Percentiles rank a stretch among this genome's conserved stretches.
These are phyloP conservation scores for Coniella lustricola DNA, from an alignment of 2,329 filamentous ascomycete genomes.

Conservation along the genomic window DNA sequence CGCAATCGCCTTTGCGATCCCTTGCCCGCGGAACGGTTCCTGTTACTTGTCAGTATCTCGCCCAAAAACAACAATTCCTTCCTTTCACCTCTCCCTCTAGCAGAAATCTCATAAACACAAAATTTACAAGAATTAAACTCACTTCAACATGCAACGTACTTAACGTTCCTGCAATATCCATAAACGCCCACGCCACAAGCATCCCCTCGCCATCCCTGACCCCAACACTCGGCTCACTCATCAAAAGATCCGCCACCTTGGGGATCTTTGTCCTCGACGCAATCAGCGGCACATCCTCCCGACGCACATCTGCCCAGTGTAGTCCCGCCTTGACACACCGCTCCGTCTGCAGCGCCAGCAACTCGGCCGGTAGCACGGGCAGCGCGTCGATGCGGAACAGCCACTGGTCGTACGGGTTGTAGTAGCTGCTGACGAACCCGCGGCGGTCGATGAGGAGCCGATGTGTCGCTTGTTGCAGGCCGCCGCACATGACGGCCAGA, in stretches of 20 bases:
- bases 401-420: constrained; percentile 48
- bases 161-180: constrained; percentile 31
- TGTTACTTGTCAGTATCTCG: constrained; percentile 21
- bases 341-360: constrained; percentile 12
- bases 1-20: constrained; percentile 56
- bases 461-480: constrained; percentile 23
- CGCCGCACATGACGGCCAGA: constrained; percentile 30
- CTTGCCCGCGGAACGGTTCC: constrained; percentile 50
- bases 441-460: constrained; percentile 21
- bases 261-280: constrained; percentile 49
- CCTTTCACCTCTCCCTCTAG: background rate
- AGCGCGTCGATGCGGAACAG: constrained; percentile 44
- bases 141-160: constrained; percentile 24
- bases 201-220: constrained; percentile 39
- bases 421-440: constrained; percentile 21
- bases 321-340: constrained; percentile 38
- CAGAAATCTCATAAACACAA: no score
- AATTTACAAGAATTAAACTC: no score
- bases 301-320: constrained; percentile 45
- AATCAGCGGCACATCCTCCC: constrained; percentile 50
- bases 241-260: constrained; percentile 40
- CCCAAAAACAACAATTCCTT: background rate
- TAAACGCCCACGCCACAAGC: constrained; percentile 59
- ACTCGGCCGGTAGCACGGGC: constrained; percentile 23
- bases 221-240: constrained; percentile 38